These are phyloP conservation scores for Diaporthe citriasiana DNA, from an alignment of 2,329 filamentous ascomycete genomes.

Conservation along the genomic window DNA sequence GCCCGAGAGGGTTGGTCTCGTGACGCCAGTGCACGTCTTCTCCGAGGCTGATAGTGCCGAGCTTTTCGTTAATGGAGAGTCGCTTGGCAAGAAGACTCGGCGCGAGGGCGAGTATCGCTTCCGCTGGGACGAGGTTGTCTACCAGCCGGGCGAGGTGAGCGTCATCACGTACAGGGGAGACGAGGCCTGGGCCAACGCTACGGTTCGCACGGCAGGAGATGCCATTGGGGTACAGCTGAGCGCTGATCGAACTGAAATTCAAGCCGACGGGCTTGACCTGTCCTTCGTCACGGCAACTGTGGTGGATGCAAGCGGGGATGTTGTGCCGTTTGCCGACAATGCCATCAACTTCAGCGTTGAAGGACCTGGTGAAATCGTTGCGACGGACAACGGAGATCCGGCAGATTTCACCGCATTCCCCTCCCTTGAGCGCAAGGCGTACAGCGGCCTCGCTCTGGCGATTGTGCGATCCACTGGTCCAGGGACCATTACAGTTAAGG, in stretches of 20 bases:
- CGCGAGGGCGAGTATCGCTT: conserved; percentile 60
- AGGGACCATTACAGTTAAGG: conserved; percentile 37
- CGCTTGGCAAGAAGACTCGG: conserved; percentile 57
- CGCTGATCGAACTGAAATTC: conserved; percentile 57
- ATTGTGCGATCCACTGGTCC: conserved; percentile 52
- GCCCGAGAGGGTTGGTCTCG: conserved; percentile 60
- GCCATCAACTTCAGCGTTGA: conserved; percentile 59
- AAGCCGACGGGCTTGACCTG: conserved; percentile 60
- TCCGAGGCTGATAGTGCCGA: conserved; percentile 66
- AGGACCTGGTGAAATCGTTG: conserved; percentile 60
- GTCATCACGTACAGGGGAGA: conserved; percentile 65
- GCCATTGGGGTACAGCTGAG: conserved; percentile 56
- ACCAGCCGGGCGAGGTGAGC: conserved; percentile 61
- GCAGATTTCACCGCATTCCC: conserved; percentile 60
- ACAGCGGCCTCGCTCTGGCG: conserved; percentile 57
- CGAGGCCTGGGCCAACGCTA: conserved; percentile 59
- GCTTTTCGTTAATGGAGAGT: conserved; percentile 66
- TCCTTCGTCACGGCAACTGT: conserved; percentile 62
- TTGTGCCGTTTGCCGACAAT: conserved; percentile 59
- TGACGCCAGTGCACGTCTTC: conserved; percentile 69
- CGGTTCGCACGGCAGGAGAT: conserved; percentile 57
- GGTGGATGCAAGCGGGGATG: conserved; percentile 58
- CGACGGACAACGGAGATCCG: conserved; percentile 67
- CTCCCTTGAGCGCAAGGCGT: conserved; percentile 55
- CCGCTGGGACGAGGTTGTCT: conserved; percentile 66